Conservation (phyloP, 1,284 basidiomycete species). For the Cryptococcus sp. region DNA sequence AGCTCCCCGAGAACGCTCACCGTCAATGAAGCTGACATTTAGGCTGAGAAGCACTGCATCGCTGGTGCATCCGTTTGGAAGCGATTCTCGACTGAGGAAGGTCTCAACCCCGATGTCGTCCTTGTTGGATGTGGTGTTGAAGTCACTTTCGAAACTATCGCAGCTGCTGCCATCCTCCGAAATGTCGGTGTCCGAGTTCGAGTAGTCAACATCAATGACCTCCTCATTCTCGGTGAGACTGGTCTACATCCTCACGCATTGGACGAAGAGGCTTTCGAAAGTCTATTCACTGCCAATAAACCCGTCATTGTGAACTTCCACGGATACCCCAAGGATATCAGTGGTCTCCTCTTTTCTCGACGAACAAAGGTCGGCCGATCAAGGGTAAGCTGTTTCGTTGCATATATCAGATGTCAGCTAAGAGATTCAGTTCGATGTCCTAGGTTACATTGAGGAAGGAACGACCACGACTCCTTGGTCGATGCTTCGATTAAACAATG, state of each 20-base stretch:
- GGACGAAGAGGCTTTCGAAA: slow-evolving; percentile 59
- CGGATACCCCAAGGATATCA: slow-evolving; percentile 51
- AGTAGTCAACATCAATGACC: slow-evolving; percentile 68
- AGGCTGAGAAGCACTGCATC: slow-evolving; percentile 61
- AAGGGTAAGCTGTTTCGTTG: slow-evolving; percentile 18
- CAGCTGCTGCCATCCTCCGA: slow-evolving; percentile 68
- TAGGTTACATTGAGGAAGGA: slow-evolving; percentile 51
- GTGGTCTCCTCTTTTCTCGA: slow-evolving; percentile 45
- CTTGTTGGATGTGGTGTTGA: slow-evolving; percentile 52
- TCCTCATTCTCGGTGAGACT: slow-evolving; percentile 65
- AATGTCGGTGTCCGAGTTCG: slow-evolving; percentile 64
- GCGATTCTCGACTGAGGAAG: slow-evolving; percentile 50
- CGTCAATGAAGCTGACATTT: neutral
- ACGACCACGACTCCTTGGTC: slow-evolving; percentile 53
- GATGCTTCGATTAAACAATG: slow-evolving; percentile 51
- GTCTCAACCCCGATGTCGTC: slow-evolving; percentile 53
- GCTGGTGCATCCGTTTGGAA: slow-evolving; percentile 58
- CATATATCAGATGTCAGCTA: neutral
- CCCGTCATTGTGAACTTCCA: slow-evolving; percentile 79
- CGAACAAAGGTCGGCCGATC: slow-evolving; percentile 42
- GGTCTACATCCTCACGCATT: slow-evolving; percentile 75
- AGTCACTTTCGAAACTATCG: slow-evolving; percentile 51
- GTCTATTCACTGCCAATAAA: slow-evolving; percentile 66
- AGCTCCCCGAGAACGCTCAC: slow-evolving; percentile 3
- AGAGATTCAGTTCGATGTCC: slow-evolving; percentile 40